Conservation (phyloP, 257 asterid genomes). For the Cruciata laevipes region DNA sequence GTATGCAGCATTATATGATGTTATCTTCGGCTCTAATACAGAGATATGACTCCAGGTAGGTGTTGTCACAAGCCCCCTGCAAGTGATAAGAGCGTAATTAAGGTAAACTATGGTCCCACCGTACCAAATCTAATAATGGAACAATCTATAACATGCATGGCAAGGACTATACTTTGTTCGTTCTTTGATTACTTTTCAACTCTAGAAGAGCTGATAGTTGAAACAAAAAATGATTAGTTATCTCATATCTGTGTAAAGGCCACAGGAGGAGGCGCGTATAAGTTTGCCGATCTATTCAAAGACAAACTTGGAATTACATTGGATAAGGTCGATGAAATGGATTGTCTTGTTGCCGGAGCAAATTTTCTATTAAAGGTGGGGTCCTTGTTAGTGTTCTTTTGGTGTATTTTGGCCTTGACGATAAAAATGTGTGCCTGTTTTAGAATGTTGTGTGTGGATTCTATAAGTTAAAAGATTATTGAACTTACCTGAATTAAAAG, state of each 20-base stretch:
- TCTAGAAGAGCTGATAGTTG: not conserved
- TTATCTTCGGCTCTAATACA: slow-evolving; percentile 23
- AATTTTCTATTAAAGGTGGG: slow-evolving; percentile 88
- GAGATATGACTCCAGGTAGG: slow-evolving; percentile 49
- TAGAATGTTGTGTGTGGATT: not conserved
- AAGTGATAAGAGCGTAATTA: slow-evolving; percentile 38
- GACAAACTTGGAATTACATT: slow-evolving; percentile 77
- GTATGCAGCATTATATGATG: slow-evolving; percentile 5
- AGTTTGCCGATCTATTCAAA: slow-evolving; percentile 76
- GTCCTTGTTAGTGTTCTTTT: slow-evolving; percentile 10
- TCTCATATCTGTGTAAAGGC: slow-evolving; percentile 74
- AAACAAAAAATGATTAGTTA: slow-evolving; percentile 20
- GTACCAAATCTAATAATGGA: not conserved
- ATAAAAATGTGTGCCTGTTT: not conserved
- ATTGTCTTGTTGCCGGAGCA: slow-evolving; percentile 88
- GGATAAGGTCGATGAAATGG: slow-evolving; percentile 96
- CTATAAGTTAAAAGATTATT: not conserved
- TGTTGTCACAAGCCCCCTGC: slow-evolving; percentile 32
- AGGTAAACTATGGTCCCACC: slow-evolving; percentile 40
- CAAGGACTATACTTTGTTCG: not conserved
- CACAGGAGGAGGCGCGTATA: slow-evolving; percentile 99
- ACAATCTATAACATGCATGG: not conserved
- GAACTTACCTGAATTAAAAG: not conserved
- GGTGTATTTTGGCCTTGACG: not conserved
- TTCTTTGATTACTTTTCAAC: not conserved